Evolutionary conservation across 371 early-diverging fungal species (phyloP).

Genomic region (Syncephalis plumigaleata): DNA sequence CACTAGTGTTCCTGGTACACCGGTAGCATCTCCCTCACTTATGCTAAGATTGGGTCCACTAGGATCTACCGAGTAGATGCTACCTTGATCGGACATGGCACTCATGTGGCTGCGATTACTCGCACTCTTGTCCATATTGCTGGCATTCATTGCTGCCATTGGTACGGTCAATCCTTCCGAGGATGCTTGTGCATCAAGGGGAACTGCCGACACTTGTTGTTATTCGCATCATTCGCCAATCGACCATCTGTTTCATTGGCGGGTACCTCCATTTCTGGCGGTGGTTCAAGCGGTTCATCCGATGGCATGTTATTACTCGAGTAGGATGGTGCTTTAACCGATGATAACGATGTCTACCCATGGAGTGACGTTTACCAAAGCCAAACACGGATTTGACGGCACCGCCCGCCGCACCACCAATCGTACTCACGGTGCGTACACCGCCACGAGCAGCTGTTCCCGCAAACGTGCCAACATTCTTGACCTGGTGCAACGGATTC

Average conservation of each 20-base stretch:
- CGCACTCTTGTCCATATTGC: background rate
- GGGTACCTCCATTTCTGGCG: no score
- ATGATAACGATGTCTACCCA: background rate
- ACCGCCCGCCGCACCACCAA: slow-evolving; percentile 7
- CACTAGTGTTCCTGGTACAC: slow-evolving; percentile 18
- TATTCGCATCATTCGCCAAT: no score
- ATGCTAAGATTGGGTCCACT: slow-evolving; percentile 9
- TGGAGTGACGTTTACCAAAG: background rate
- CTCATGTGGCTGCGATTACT: no score
- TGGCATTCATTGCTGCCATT: background rate
- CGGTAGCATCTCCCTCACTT: slow-evolving; percentile 7
- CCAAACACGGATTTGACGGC: no score
- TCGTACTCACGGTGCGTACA: slow-evolving; percentile 12
- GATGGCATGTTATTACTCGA: background rate
- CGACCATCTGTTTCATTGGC: no score
- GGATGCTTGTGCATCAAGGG: no score
- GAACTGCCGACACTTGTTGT: no score
- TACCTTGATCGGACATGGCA: background rate
- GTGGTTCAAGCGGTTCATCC: background rate
- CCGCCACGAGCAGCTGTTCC: slow-evolving; percentile 11
- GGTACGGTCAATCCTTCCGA: no score
- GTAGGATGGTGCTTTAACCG: background rate
- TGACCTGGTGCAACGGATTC: background rate
- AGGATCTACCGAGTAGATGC: slow-evolving; percentile 9
- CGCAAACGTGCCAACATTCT: background rate